These are phyloP conservation scores for Globisporangium heterothallicum DNA, from an alignment of 352 stramenopile genomes.

Conservation along the genomic window DNA sequence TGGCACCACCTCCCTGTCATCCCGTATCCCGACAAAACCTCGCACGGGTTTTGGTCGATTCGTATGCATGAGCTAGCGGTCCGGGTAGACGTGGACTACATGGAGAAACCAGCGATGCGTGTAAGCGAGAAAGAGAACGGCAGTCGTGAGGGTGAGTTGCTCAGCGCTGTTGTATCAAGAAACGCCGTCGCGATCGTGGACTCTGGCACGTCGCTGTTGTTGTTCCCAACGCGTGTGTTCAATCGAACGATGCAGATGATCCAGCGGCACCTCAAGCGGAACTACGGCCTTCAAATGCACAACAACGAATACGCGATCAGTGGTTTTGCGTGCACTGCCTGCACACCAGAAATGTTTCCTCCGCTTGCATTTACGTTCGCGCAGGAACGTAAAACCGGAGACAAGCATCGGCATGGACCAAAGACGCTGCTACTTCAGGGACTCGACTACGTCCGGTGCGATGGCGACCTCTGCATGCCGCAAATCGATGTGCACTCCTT, in stretches of 20 bases:
- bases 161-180: conserved; percentile 5
- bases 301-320: conserved; percentile 25
- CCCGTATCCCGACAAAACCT: conserved; percentile 22
- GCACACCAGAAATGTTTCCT: conserved; percentile 48
- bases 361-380: conserved; percentile 43
- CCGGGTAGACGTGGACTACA: conserved; percentile 1
- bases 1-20: conserved; percentile 56
- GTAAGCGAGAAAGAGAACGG: too few species aligned
- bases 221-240: conserved; percentile 44
- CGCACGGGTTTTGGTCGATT: conserved; percentile 58
- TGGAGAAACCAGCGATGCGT: background rate
- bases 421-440: conserved; percentile 43
- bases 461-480: conserved; percentile 40
- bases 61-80: conserved; percentile 30
- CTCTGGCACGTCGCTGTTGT: conserved; percentile 57
- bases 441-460: conserved; percentile 60
- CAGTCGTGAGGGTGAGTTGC: too few species aligned
- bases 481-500: conserved; percentile 52
- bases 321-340: conserved; percentile 36
- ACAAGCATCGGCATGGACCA: background rate
- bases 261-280: conserved; percentile 23
- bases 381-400: background rate
- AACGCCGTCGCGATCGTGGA: conserved; percentile 46
- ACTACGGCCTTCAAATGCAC: conserved; percentile 20
- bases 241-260: conserved; percentile 33